Percentiles rank a stretch among this genome's conserved stretches.
Evolutionary conservation across 331 rosid genomes (phyloP).

Genomic region (Spiraea crenata): DNA sequence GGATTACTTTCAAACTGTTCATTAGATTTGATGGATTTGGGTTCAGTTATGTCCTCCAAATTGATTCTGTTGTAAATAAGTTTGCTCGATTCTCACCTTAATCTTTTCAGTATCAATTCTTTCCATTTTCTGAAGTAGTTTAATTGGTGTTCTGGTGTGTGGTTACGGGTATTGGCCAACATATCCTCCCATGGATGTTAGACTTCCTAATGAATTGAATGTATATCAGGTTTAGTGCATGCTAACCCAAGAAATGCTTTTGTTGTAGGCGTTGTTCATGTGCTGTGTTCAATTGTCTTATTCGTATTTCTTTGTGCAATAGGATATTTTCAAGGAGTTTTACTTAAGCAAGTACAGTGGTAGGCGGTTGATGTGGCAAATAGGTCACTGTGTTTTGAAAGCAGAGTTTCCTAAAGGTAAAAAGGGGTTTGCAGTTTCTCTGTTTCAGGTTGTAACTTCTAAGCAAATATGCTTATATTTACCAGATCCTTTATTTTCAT

Average conservation of each 20-base stretch:
- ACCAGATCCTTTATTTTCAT: background rate
- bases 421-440: conserved; percentile 78
- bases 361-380: conserved; percentile 98
- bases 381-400: conserved; percentile 97
- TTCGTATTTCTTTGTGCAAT: conserved; percentile 23
- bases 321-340: conserved; percentile 98
- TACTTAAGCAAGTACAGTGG: conserved; percentile 95
- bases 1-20: background rate
- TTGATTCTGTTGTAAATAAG: background rate
- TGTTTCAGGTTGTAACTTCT: conserved; percentile 16
- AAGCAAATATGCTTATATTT: conserved; percentile 12
- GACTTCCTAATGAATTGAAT: conserved; percentile 97
- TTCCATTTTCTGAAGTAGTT: conserved; percentile 13
- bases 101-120: conserved; percentile 1
- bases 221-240: conserved; percentile 78
- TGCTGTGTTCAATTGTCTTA: conserved; percentile 9
- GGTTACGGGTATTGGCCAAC: too few species aligned
- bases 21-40: background rate
- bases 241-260: conserved; percentile 18
- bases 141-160: conserved; percentile 18
- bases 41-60: background rate
- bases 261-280: conserved; percentile 16
- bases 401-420: conserved; percentile 96
- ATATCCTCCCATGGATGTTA: conserved; percentile 83
- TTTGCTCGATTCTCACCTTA: background rate